These are phyloP conservation scores for Backusella parvicylindrica DNA, from an alignment of 192 early-diverging fungal species.

Conservation along the genomic window DNA sequence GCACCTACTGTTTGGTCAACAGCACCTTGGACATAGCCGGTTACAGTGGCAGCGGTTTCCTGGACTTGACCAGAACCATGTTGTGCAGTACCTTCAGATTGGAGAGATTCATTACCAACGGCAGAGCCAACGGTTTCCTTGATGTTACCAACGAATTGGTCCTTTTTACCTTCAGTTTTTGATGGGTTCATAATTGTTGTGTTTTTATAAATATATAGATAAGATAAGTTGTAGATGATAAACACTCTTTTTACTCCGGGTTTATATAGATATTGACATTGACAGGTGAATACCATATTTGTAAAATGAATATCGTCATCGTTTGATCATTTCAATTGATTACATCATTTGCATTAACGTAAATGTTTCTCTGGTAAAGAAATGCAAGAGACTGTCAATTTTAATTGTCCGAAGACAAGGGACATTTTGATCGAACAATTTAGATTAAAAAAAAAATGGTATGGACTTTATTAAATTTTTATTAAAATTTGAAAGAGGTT, in stretches of 20 bases:
- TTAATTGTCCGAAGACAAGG: not conserved
- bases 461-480: too few species aligned
- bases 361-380: not conserved
- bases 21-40: constrained; percentile 27
- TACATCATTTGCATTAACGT: not conserved
- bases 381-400: not conserved
- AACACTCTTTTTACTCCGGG: not conserved
- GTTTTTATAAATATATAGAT: too few species aligned
- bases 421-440: too few species aligned
- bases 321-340: not conserved
- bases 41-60: constrained; percentile 14
- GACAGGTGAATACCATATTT: not conserved
- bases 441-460: too few species aligned
- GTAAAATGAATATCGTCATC: not conserved
- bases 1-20: constrained; percentile 23
- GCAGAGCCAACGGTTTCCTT: constrained; percentile 36
- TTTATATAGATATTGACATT: not conserved
- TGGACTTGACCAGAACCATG: constrained; percentile 20
- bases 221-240: not conserved
- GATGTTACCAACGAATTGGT: constrained; percentile 30
- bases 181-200: constrained; percentile 10
- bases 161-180: constrained; percentile 18
- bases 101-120: constrained; percentile 28
- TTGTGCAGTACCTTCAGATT: constrained; percentile 30
- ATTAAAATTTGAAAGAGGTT: too few species aligned